These are phyloP conservation scores for Saccharomycopsis hybrid DNA, from an alignment of 1,139 yeast genomes.

Conservation along the genomic window DNA sequence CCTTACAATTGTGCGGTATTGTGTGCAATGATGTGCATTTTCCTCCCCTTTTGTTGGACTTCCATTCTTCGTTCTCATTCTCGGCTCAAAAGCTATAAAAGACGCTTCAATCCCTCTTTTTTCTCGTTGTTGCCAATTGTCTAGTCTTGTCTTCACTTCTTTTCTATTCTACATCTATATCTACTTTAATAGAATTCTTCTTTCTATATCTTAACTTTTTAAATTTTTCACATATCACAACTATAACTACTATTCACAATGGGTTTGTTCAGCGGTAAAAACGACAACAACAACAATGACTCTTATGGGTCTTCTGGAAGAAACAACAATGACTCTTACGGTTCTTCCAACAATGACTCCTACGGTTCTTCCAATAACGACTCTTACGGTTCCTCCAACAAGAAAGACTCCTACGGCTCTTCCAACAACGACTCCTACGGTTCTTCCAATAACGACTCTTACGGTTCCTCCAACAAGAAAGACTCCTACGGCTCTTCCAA, in stretches of 20 bases:
- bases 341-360: slow-evolving; percentile 18
- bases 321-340: slow-evolving; percentile 17
- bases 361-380: slow-evolving; percentile 16
- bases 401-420: slow-evolving; percentile 18
- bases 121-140: too few species aligned
- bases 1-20: too few species aligned
- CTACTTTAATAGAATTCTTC: too few species aligned
- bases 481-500: slow-evolving; percentile 17
- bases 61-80: too few species aligned
- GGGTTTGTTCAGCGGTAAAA: slow-evolving; percentile 17
- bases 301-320: slow-evolving; percentile 15
- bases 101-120: too few species aligned
- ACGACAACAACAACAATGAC: slow-evolving; percentile 15
- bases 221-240: not conserved
- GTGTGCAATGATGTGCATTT: too few species aligned
- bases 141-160: too few species aligned
- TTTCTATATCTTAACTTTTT: too few species aligned
- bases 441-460: slow-evolving; percentile 18
- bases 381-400: slow-evolving; percentile 14
- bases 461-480: slow-evolving; percentile 16
- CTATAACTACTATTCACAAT: slow-evolving; percentile 8
- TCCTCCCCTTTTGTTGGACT: too few species aligned
- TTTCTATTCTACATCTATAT: too few species aligned
- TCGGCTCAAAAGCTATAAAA: too few species aligned
- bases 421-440: slow-evolving; percentile 16